Evolutionary conservation across 192 early-diverging fungal genomes (phyloP), one percentile per base, ranked within the genome.

Genomic region (Thamnidium elegans): DNA sequence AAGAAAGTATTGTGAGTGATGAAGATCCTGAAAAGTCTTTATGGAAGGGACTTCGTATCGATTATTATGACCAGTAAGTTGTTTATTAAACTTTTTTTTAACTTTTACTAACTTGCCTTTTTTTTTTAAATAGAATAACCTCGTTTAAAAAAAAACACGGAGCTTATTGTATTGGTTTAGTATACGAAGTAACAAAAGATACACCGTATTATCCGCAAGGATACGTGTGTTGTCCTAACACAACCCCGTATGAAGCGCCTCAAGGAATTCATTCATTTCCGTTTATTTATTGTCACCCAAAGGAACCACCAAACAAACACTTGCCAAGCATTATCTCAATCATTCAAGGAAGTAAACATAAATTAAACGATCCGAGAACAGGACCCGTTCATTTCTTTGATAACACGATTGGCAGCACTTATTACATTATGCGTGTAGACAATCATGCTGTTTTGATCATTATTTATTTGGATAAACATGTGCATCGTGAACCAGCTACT

Each of bases 281-380:
- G 13, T 80, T 78, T 46, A 83, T 83, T 50, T 83, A 80, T 55
- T 75, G 76, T 50, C 69, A 77, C 55, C 81, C 81, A 50, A 71
- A 77, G 39, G 73, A 76, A 15, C 65, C 78, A 5, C 79, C 81
- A 8, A 70, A 60, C 34, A 77, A 78, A 11, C 81, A 83, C 64
- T 69, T 79, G 60, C 81, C 81, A 5, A 83, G 78, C 31, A 77
- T 78, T 19, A 80, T 83, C 36, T 78, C 81, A 0, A 83, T 83
- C 31, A 80, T 83, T 59, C 81, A 83, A 63, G 79, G 74, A 2
- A 65, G 55, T 56, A 58, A 52, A 20, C 34, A 50, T 45, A 67
- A 79, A 68, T 56, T 76, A 34, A 62, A 67, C 36, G 62, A 76
- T 73, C 36, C 64, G 47, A 44, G 63, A 50, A 26, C 71, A 68